Conservation (phyloP, 805 yeast genomes). For the Osmozyma mogii region DNA sequence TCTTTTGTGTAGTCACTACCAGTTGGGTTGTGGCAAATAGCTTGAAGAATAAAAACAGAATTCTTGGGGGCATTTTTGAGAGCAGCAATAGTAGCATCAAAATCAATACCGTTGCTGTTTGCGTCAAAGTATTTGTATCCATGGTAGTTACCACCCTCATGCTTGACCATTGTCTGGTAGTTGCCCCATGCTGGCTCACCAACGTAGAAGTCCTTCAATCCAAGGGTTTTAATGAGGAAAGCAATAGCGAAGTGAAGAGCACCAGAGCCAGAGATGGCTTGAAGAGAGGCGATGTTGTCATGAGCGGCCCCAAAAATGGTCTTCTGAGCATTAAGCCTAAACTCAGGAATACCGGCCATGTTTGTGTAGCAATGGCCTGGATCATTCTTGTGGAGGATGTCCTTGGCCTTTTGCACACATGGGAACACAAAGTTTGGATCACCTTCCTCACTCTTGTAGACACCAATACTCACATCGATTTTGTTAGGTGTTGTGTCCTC, state of each 20-base stretch:
- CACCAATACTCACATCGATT: constrained; percentile 38
- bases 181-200: constrained; percentile 36
- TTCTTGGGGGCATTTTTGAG: constrained; percentile 22
- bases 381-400: constrained; percentile 20
- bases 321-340: constrained; percentile 23
- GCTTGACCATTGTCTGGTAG: constrained; percentile 28
- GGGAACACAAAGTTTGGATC: constrained; percentile 28
- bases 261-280: constrained; percentile 37
- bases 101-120: constrained; percentile 21
- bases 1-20: constrained; percentile 31
- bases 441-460: constrained; percentile 35
- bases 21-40: constrained; percentile 40
- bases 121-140: constrained; percentile 26
- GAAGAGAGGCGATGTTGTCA: constrained; percentile 26
- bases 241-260: constrained; percentile 31
- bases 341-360: constrained; percentile 35
- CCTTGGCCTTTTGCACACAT: constrained; percentile 29
- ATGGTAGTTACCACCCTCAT: constrained; percentile 19
- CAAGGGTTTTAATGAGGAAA: constrained; percentile 16
- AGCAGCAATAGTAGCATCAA: constrained; percentile 17
- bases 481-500: constrained; percentile 24
- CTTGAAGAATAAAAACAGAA: constrained; percentile 31
- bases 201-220: constrained; percentile 19
- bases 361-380: constrained; percentile 39
- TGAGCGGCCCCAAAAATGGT: constrained; percentile 29